Percentiles rank a stretch among this genome's conserved stretches.
Conservation (phyloP, 2,329 filamentous ascomycete genomes). For the Epichloe sibirici region DNA sequence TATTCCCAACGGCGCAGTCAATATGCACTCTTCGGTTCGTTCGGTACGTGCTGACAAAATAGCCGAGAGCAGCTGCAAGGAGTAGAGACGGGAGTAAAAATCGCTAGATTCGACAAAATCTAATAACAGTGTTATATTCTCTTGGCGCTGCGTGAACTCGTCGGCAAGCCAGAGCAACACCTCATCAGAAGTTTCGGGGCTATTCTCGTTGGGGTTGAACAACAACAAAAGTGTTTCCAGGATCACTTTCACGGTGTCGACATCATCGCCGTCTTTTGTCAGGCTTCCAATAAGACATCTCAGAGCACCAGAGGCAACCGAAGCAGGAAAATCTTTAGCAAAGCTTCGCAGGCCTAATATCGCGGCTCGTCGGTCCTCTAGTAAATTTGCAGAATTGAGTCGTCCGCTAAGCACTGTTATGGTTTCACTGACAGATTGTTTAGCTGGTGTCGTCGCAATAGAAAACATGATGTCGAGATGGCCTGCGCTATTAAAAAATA, state of each 20-base stretch:
- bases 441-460: conserved; percentile 65
- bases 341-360: conserved; percentile 91
- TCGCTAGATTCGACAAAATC: conserved; percentile 79
- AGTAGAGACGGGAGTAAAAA: conserved; percentile 85
- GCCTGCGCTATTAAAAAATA: conserved; percentile 18
- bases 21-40: conserved; percentile 86
- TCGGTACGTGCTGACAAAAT: conserved; percentile 79
- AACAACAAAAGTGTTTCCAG: conserved; percentile 92
- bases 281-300: conserved; percentile 77
- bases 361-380: conserved; percentile 88
- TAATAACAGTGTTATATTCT: conserved; percentile 85
- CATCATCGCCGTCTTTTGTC: conserved; percentile 80
- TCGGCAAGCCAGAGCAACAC: conserved; percentile 93
- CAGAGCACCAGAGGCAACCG: conserved; percentile 86
- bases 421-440: conserved; percentile 91
- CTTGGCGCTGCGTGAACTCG: conserved; percentile 94
- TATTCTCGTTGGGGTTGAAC: conserved; percentile 59
- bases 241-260: conserved; percentile 90
- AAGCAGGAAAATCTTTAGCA: conserved; percentile 90
- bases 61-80: conserved; percentile 75
- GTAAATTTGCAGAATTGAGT: conserved; percentile 74
- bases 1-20: conserved; percentile 78
- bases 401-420: conserved; percentile 83
- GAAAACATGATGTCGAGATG: conserved; percentile 41
- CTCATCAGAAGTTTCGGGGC: conserved; percentile 89